Conservation (phyloP, 352 stramenopile species). For the Peronospora belbahrii region DNA sequence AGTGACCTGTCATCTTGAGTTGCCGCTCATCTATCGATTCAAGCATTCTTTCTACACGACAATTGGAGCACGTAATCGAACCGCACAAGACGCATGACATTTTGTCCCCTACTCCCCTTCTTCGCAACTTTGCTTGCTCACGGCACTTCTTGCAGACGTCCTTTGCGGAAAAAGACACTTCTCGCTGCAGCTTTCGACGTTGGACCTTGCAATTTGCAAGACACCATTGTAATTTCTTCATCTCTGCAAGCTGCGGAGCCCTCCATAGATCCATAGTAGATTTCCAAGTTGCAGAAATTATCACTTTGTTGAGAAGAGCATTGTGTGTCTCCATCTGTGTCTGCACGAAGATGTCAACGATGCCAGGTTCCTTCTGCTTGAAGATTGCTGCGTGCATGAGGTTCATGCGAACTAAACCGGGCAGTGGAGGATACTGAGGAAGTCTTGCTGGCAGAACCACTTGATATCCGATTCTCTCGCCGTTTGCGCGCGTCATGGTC, state of each 20-base stretch:
- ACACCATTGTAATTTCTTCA: slow-evolving; percentile 30
- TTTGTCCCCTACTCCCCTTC: slow-evolving; percentile 12
- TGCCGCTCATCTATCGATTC: slow-evolving; percentile 13
- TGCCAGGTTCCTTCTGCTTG: slow-evolving; percentile 18
- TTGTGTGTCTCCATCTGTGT: slow-evolving; percentile 20
- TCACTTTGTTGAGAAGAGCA: slow-evolving; percentile 16
- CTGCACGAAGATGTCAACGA: slow-evolving; percentile 23
- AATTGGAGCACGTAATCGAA: slow-evolving; percentile 18
- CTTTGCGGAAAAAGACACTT: slow-evolving; percentile 12
- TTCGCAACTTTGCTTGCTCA: slow-evolving; percentile 13
- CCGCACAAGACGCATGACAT: slow-evolving; percentile 14
- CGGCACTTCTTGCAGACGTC: slow-evolving; percentile 14
- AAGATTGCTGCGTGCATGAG: slow-evolving; percentile 22
- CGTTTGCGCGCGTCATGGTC: slow-evolving; percentile 21
- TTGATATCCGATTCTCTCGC: slow-evolving; percentile 37
- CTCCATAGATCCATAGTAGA: slow-evolving; percentile 16
- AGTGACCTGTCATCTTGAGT: slow-evolving; percentile 14
- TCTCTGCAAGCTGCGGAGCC: slow-evolving; percentile 15
- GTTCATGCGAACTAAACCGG: slow-evolving; percentile 18
- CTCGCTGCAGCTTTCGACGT: slow-evolving; percentile 14
- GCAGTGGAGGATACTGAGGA: slow-evolving; percentile 15
- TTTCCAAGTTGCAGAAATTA: slow-evolving; percentile 19
- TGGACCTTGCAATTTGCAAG: slow-evolving; percentile 16
- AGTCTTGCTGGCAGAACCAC: slow-evolving; percentile 40
- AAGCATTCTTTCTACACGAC: slow-evolving; percentile 17